These are phyloP conservation scores for Zygosaccharomyces rouxii DNA, from an alignment of 805 yeast genomes.

Conservation along the genomic window DNA sequence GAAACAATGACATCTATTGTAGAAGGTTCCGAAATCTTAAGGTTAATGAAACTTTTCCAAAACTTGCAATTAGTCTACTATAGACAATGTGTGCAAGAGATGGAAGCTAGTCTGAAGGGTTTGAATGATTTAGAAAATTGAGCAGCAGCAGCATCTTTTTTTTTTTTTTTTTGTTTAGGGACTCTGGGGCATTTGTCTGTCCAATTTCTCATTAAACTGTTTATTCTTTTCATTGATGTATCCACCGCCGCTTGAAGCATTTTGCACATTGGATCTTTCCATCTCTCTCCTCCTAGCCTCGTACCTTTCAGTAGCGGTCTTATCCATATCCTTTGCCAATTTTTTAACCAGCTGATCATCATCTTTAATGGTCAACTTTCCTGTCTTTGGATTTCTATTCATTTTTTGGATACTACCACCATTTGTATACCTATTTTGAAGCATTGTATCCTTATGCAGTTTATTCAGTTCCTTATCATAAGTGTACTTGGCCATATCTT, in stretches of 20 bases:
- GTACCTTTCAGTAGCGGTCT: constrained; percentile 21
- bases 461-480: constrained; percentile 29
- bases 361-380: constrained; percentile 19
- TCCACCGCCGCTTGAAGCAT: constrained; percentile 13
- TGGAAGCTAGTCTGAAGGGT: constrained; percentile 43
- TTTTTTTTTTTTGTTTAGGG: too few relatives aligned
- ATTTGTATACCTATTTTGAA: neutral
- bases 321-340: constrained; percentile 22
- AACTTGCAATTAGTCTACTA: constrained; percentile 65
- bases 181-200: constrained; percentile 12
- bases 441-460: constrained; percentile 2
- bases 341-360: constrained; percentile 17
- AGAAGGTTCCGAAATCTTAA: constrained; percentile 60
- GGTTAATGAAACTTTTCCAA: constrained; percentile 60
- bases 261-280: constrained; percentile 7
- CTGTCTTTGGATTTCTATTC: constrained; percentile 11
- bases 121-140: constrained; percentile 27
- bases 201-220: constrained; percentile 30
- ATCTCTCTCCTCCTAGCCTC: constrained; percentile 18
- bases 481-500: constrained; percentile 28
- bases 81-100: constrained; percentile 47
- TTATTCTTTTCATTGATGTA: constrained; percentile 32
- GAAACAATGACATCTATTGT: constrained; percentile 69
- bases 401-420: neutral
- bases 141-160: constrained; percentile 5